These are phyloP conservation scores for Talaromyces marneffei DNA, from an alignment of 2,329 filamentous ascomycete species.

Conservation along the genomic window DNA sequence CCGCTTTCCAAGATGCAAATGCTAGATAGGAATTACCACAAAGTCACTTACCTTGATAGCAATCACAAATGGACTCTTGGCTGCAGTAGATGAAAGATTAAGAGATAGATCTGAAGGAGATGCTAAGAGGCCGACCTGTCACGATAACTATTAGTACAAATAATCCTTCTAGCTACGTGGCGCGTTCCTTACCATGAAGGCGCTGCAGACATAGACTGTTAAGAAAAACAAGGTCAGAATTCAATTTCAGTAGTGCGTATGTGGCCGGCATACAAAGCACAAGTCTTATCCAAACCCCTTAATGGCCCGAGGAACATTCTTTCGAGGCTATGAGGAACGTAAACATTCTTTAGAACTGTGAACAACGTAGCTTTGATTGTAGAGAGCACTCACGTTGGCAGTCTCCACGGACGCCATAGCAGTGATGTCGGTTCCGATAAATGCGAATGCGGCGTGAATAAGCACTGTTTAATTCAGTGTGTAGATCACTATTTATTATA, in stretches of 20 bases:
- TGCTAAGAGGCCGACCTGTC: conserved; percentile 16
- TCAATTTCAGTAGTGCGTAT: background rate
- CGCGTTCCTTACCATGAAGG: conserved; percentile 5
- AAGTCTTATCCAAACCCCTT: conserved; percentile 19
- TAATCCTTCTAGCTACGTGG: background rate
- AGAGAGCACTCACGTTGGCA: conserved; percentile 13
- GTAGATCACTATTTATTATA: background rate
- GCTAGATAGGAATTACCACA: too few species aligned
- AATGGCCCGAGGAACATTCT: conserved; percentile 17
- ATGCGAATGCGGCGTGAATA: conserved; percentile 19
- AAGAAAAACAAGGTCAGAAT: background rate
- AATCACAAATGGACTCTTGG: conserved; percentile 43
- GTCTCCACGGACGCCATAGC: conserved; percentile 19
- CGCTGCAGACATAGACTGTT: conserved; percentile 9
- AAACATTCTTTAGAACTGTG: background rate
- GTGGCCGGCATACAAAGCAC: conserved; percentile 14
- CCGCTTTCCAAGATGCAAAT: background rate
- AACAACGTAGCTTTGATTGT: background rate
- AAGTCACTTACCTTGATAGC: conserved; percentile 26
- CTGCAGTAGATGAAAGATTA: conserved; percentile 40
- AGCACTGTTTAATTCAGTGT: conserved; percentile 8
- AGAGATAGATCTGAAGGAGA: conserved; percentile 18
- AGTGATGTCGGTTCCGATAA: conserved; percentile 19
- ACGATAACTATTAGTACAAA: background rate
- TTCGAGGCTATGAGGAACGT: conserved; percentile 13